These are phyloP conservation scores for Aspergillus pseudoviridinutans DNA, from an alignment of 2,329 filamentous ascomycete species.

Conservation along the genomic window DNA sequence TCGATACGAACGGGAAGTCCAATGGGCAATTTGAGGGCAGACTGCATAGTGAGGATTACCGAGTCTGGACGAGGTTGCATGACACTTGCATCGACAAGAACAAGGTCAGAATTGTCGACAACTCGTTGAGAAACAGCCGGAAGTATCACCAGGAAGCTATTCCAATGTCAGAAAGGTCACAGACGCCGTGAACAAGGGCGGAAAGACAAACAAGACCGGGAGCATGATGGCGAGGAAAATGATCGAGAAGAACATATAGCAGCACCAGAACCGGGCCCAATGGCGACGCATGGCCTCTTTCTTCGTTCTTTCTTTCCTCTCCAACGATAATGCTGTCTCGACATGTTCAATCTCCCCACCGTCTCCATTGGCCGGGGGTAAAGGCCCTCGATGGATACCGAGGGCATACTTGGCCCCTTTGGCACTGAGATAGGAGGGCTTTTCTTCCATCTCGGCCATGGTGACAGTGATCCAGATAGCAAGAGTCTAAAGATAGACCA, in stretches of 20 bases:
- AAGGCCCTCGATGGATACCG: slow-evolving; percentile 28
- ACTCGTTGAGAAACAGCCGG: slow-evolving; percentile 41
- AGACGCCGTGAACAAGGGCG: neutral
- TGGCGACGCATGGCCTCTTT: slow-evolving; percentile 30
- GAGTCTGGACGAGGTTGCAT: slow-evolving; percentile 31
- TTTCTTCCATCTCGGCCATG: slow-evolving; percentile 23
- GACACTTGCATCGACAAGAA: slow-evolving; percentile 33
- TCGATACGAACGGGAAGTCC: slow-evolving; percentile 36
- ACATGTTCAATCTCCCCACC: slow-evolving; percentile 22
- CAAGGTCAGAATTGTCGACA: slow-evolving; percentile 33
- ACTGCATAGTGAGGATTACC: slow-evolving; percentile 31
- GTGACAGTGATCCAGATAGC: slow-evolving; percentile 3
- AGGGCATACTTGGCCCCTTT: slow-evolving; percentile 28
- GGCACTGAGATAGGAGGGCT: slow-evolving; percentile 22
- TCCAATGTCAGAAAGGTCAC: slow-evolving; percentile 1
- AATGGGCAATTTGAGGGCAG: slow-evolving; percentile 34
- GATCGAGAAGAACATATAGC: slow-evolving; percentile 35
- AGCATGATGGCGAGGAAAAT: slow-evolving; percentile 34
- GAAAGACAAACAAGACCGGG: slow-evolving; percentile 27
- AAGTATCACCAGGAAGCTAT: slow-evolving; percentile 37
- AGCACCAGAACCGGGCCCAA: slow-evolving; percentile 38
- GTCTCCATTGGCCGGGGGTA: slow-evolving; percentile 15
- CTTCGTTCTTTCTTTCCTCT: slow-evolving; percentile 19
- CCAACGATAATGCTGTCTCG: slow-evolving; percentile 25
- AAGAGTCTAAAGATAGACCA: neutral